Percentiles rank a stretch among this genome's conserved stretches.
Evolutionary conservation across 139 green algal genomes (phyloP).

Genomic region (Choricystis sp.): DNA sequence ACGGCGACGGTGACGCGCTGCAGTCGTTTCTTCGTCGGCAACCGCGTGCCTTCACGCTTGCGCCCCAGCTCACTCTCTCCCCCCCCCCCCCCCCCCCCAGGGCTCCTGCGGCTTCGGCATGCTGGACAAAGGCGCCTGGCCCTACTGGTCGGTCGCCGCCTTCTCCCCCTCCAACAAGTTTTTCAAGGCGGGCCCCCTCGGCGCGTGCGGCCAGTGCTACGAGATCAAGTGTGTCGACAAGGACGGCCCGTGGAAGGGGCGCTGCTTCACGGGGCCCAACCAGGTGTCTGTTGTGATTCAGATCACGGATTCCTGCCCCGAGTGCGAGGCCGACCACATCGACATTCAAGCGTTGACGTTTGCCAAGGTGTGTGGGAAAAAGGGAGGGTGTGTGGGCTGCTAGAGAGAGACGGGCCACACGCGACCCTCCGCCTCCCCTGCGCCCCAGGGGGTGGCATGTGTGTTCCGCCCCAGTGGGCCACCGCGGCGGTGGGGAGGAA

Average conservation of each 20-base stretch:
- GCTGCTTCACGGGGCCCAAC: constrained; percentile 5
- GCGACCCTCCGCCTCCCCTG: too few relatives aligned
- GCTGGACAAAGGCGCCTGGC: constrained; percentile 10
- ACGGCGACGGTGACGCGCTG: too few relatives aligned
- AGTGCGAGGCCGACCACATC: constrained; percentile 28
- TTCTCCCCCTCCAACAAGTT: constrained; percentile 8
- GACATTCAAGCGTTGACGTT: constrained; percentile 28
- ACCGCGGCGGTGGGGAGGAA: too few relatives aligned
- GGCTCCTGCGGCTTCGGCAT: constrained; percentile 14
- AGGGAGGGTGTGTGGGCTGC: neutral
- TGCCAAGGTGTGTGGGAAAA: constrained; percentile 17
- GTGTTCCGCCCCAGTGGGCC: too few relatives aligned
- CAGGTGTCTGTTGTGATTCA: constrained; percentile 11
- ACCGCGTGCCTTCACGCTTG: too few relatives aligned
- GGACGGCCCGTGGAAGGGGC: constrained; percentile 1
- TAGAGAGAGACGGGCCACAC: too few relatives aligned
- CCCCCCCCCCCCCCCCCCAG: too few relatives aligned
- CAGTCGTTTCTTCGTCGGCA: too few relatives aligned
- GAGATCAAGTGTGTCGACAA: constrained; percentile 13
- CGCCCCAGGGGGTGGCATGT: too few relatives aligned
- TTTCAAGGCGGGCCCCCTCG: constrained; percentile 5
- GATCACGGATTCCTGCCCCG: constrained; percentile 29
- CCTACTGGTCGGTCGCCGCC: constrained; percentile 15
- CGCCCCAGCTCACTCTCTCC: too few relatives aligned
- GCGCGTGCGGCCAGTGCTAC: constrained; percentile 15